A percentile compares a stretch with the other conserved stretches of the same genome.
Conservation (phyloP, 1,284 basidiomycete genomes). For the Pisolithus thermaeus region DNA sequence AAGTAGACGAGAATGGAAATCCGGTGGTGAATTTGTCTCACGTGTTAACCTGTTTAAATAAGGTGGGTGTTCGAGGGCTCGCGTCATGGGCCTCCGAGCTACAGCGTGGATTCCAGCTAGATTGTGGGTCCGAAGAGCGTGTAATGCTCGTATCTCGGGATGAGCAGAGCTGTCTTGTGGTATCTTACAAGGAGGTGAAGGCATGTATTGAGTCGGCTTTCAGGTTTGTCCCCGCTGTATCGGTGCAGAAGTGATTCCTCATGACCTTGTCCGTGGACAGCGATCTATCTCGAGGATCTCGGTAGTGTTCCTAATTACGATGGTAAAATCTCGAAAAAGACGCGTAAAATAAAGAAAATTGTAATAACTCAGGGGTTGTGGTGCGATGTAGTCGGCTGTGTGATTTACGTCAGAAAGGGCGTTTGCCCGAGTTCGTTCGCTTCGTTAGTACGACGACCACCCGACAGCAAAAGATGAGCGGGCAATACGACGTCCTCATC, state of each 20-base stretch:
- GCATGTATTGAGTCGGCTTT: slow-evolving; percentile 81
- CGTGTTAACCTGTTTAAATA: slow-evolving; percentile 88
- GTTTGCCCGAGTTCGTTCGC: no score
- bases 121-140: slow-evolving; percentile 88
- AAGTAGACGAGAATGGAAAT: slow-evolving; percentile 86
- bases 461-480: slow-evolving; percentile 12
- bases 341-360: slow-evolving; percentile 43
- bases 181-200: slow-evolving; percentile 92
- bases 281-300: slow-evolving; percentile 24
- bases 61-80: slow-evolving; percentile 43
- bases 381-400: no score
- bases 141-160: slow-evolving; percentile 93
- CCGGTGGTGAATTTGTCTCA: slow-evolving; percentile 89
- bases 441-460: slow-evolving; percentile 23
- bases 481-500: slow-evolving; percentile 71
- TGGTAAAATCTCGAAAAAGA: slow-evolving; percentile 59
- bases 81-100: no score
- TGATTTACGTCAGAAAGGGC: no score
- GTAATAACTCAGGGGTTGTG: not conserved
- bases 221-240: slow-evolving; percentile 19
- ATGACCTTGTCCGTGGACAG: slow-evolving; percentile 7
- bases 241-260: not conserved
- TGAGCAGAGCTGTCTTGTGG: slow-evolving; percentile 94
- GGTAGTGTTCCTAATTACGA: slow-evolving; percentile 26
- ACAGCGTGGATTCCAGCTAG: slow-evolving; percentile 51